A percentile compares a stretch with the other conserved stretches of the same genome.
Conservation (phyloP, 75 land plant genomes). For the Pinus tabuliformis region DNA sequence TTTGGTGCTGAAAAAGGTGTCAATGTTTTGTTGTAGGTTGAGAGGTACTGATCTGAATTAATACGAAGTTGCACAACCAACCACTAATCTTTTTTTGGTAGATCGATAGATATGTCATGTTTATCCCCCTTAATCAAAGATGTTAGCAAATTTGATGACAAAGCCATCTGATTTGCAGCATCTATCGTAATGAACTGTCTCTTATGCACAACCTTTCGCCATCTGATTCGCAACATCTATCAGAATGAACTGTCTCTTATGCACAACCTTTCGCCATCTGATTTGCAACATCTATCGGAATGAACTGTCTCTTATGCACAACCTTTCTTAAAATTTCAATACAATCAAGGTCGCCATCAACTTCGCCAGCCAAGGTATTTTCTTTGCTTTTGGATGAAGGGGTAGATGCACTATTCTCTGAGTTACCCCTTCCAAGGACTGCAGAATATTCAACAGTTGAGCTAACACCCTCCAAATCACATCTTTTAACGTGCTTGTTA, state of each 20-base stretch:
- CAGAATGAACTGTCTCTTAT: constrained; percentile 31
- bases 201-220: constrained; percentile 38
- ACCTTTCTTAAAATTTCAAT: neutral
- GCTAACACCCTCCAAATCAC: neutral
- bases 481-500: neutral
- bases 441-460: neutral
- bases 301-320: neutral
- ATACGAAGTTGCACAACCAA: neutral
- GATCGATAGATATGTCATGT: neutral
- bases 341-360: neutral
- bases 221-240: constrained; percentile 37
- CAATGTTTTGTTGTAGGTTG: neutral
- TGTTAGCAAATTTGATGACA: constrained; percentile 26
- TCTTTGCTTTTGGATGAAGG: neutral
- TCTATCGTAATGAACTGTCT: constrained; percentile 32
- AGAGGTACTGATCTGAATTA: neutral
- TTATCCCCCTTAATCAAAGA: neutral
- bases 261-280: constrained; percentile 43
- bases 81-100: neutral
- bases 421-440: neutral
- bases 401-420: neutral
- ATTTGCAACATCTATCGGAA: constrained; percentile 19
- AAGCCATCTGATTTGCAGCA: constrained; percentile 39
- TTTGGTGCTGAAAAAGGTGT: neutral
- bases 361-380: neutral